Percentiles rank a stretch among this genome's conserved stretches.
phyloP scores from a whole-genome alignment of 2,329 filamentous ascomycete species.

The Lecanicillium sp. region DNA sequence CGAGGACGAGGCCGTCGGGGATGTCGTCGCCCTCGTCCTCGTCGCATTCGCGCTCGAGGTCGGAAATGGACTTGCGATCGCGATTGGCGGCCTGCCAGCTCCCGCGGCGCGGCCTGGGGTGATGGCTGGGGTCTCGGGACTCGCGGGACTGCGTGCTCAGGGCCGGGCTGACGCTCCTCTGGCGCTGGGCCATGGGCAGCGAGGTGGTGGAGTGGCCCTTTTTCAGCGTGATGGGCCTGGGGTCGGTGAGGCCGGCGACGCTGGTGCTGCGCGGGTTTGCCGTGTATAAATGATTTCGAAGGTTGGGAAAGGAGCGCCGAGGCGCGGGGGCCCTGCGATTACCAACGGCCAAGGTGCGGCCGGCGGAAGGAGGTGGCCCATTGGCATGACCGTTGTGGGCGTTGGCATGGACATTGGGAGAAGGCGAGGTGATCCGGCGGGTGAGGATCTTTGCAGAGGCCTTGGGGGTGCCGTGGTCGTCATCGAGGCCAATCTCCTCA shows the following conservation, averaged over 20 bases:
- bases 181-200: conserved; percentile 32
- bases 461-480: conserved; percentile 46
- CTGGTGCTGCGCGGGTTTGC: conserved; percentile 48
- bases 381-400: too few species aligned
- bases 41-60: conserved; percentile 71
- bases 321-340: conserved; percentile 25
- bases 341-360: conserved; percentile 26
- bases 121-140: conserved; percentile 27
- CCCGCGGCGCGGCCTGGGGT: conserved; percentile 44
- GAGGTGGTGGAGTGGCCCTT: conserved; percentile 31
- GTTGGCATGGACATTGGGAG: conserved; percentile 15
- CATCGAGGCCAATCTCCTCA: conserved; percentile 85
- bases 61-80: conserved; percentile 59
- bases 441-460: conserved; percentile 39
- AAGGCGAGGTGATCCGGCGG: conserved; percentile 19
- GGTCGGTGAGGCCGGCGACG: conserved; percentile 32
- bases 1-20: conserved; percentile 70
- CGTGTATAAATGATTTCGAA: conserved; percentile 40
- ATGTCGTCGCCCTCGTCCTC: conserved; percentile 72
- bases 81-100: conserved; percentile 67
- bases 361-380: conserved; percentile 16
- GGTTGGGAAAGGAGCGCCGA: conserved; percentile 39
- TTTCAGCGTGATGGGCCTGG: conserved; percentile 25
- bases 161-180: conserved; percentile 47
- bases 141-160: conserved; percentile 40